A percentile compares a stretch with the other conserved stretches of the same genome.
phyloP scores from a whole-genome alignment of 768 basidiomycete genomes.

The Psilocybe tampanensis region DNA sequence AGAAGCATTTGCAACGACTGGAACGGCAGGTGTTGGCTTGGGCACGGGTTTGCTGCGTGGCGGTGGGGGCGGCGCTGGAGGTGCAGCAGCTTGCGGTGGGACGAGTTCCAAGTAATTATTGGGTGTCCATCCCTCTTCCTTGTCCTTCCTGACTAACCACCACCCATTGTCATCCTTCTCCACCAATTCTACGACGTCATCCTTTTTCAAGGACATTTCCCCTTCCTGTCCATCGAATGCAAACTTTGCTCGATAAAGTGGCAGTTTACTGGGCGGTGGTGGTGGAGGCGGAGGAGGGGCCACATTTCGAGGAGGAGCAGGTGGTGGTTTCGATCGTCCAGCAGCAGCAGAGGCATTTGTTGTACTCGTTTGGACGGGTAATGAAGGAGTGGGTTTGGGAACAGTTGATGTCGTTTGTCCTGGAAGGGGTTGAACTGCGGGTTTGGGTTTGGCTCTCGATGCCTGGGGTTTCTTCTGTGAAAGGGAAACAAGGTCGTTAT shows the following conservation, averaged over 20 bases:
- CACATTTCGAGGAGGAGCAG: conserved; percentile 38
- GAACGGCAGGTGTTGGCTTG: conserved; percentile 36
- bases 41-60: conserved; percentile 50
- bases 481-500: too few relatives aligned
- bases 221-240: conserved; percentile 93
- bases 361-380: conserved; percentile 35
- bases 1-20: conserved; percentile 57
- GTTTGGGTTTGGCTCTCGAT: conserved; percentile 51
- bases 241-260: conserved; percentile 86
- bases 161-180: conserved; percentile 96
- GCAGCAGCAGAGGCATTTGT: conserved; percentile 18
- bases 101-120: conserved; percentile 89
- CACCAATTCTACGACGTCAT: conserved; percentile 88
- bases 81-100: conserved; percentile 63
- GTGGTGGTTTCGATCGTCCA: conserved; percentile 23
- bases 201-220: conserved; percentile 88
- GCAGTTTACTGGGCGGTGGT: conserved; percentile 55
- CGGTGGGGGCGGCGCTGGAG: conserved; percentile 72
- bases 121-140: conserved; percentile 92
- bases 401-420: conserved; percentile 51
- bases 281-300: conserved; percentile 57
- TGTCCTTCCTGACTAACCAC: conserved; percentile 92
- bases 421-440: conserved; percentile 65
- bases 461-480: conserved; percentile 45
- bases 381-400: conserved; percentile 28